Evolutionary conservation across 805 yeast species (phyloP), one percentile per base, ranked within the genome.

Genomic region (Spathaspora hagerdaliae): DNA sequence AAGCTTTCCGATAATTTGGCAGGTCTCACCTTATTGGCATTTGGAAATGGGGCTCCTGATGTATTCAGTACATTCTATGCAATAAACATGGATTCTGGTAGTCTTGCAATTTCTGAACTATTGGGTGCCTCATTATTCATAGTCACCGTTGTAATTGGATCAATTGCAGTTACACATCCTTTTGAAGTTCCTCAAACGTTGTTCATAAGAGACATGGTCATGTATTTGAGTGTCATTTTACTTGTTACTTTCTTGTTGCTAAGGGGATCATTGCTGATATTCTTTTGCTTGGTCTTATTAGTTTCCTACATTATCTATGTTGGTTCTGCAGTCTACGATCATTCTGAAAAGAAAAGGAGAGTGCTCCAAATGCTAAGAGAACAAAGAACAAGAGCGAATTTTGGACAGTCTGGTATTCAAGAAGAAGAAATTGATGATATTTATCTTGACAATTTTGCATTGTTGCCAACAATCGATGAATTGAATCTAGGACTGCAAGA

Each of bases 21-120:
- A 10, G 98, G 98, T 0, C 75, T 92, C 52, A 91, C 97, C 0
- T 67, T 92, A 19, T 68, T 94, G 43, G 96, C 98, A 0, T 74
- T 92, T 49, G 98, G 97, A 0, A 92, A 92, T 64, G 96, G 96
- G 3, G 76, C 95, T 0, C 96, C 97, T 0, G 99, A 92, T 61
- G 81, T 92, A 3, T 77, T 90, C 33, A 79, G 92, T 39, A 89
- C 96, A 0, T 87, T 82, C 59, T 82, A 84, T 41, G 96, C 97
- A 3, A 78, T 94, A 80, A 73, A 75, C 10, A 66, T 81, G 1
- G 83, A 79, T n/a, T 79, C 87, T 1, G 80, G 85, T 0, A 77
- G 88, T 0, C 68, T 92, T 58, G 97, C 98, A 0, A 65, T 92
- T 6, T 94, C 97, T 1, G 97, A 91, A 60, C 69, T 92, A n/a